Evolutionary conservation across 2,329 filamentous ascomycete genomes (phyloP), one percentile per base, ranked within the genome.

Genomic region (Metarhizium brunneum): DNA sequence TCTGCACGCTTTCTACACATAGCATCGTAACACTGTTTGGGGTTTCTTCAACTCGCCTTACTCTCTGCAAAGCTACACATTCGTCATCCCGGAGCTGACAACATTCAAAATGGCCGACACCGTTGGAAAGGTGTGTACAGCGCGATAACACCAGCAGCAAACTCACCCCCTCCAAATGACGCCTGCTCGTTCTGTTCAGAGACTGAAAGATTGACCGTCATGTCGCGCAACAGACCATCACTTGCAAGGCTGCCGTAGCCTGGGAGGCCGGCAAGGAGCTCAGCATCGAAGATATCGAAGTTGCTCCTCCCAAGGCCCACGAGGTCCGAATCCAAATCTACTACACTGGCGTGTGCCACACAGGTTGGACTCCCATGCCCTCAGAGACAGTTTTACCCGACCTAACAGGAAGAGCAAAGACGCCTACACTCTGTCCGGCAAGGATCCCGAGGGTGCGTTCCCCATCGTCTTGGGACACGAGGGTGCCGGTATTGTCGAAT

Each of bases 271-370:
- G 88, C 70, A 89, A 96, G 77, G 86, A 90, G 63, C 83, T 99
- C 62, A 84, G 80, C 66, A 82, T 97, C 64, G 94, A 99, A 76
- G 90, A 95, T 64, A 80, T 99, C 66, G 92, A 97, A 76, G 94
- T 99, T 62, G 84, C 81, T 54, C 88, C 92, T 60, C 94, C 94
- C 58, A 85, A 81, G 74, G 92, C 92, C 59, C 84, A 95, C 76
- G 94, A 99, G 78, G 94, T 99, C 69, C 90, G 94, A 66, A 96
- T 99, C 69, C 78, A 97, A 79, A 90, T 97, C 71, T 87, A 92
- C 80, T 95, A 96, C 80, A 99, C 94, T 54, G 94, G 94, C 75
- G 94, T 99, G 71, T 99, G 94, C 80, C 94, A 99, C 78, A 99
- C 92, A 71, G 90, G 90, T 94, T 76, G 35, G 54, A 47, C 30